phyloP scores from a whole-genome alignment of 2,329 filamentous ascomycete species.

The Claviceps digitariae region DNA sequence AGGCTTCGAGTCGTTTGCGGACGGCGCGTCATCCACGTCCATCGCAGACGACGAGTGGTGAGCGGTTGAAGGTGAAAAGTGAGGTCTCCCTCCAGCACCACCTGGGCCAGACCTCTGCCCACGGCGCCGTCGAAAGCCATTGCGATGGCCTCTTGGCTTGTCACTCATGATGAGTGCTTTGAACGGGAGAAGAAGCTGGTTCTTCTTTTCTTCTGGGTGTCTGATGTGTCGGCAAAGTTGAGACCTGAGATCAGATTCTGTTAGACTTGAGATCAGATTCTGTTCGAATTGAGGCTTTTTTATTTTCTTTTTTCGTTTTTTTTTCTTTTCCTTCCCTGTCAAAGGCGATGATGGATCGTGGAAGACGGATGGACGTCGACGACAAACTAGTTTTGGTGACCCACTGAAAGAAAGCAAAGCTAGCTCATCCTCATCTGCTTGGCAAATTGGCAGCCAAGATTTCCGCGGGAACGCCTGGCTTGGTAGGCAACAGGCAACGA shows the following conservation, averaged over 20 bases:
- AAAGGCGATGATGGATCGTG: background rate
- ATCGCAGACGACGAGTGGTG: background rate
- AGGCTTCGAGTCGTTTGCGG: background rate
- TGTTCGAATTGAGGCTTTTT: too few species aligned
- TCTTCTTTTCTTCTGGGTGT: background rate
- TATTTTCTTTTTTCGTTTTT: background rate
- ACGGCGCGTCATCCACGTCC: background rate
- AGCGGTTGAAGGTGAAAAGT: background rate
- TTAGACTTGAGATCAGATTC: too few species aligned
- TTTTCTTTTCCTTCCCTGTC: background rate
- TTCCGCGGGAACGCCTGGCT: background rate
- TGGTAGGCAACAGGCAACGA: too few species aligned
- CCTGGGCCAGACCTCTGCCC: background rate
- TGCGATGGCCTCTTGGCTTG: slow-evolving; percentile 1
- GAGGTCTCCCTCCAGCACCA: background rate
- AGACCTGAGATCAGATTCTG: too few species aligned
- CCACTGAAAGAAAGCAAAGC: background rate
- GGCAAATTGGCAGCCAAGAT: background rate
- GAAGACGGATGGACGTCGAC: background rate
- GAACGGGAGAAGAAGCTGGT: background rate
- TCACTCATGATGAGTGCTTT: slow-evolving; percentile 1
- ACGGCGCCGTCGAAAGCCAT: slow-evolving; percentile 1
- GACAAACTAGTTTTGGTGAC: background rate
- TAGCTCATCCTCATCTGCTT: background rate
- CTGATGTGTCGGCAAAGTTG: too few species aligned